Evolutionary conservation across 2,329 filamentous ascomycete species (phyloP), one percentile per base, ranked within the genome.

Genomic region (Stemphylium lycopersici): DNA sequence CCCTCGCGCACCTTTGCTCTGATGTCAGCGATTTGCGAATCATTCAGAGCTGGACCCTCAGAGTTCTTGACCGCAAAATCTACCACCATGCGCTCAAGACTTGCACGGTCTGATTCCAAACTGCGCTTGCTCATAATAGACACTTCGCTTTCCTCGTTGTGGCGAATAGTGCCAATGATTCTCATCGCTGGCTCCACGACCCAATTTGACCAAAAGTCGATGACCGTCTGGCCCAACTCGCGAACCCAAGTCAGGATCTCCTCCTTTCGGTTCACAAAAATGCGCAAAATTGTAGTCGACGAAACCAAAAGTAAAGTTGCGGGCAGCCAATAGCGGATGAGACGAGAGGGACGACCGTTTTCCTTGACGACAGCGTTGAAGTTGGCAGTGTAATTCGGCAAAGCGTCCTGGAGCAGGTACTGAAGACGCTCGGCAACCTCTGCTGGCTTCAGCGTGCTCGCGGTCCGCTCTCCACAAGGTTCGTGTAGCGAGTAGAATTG

Each of bases 131-230:
- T 97, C 90, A 99, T 95, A 62, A 99, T 90, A 39, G 93, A 95
- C 61, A 99, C 93, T 71, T 98, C 93, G 70, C 91, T 96, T 63
- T 87, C 89, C 66, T 90, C 87, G 68, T 98, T 91, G 73, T 98
- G 95, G 4, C 93, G 87, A 63, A 99, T 98, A 0, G 95, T 99
- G 43, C 89, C 87, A 53, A 99, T 85, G 15, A 99, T 83, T 71
- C 91, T 93, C 65, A 86, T 86, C 0, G 87, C 82, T 0, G 95
- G 95, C 61, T 96, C 89, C 10, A 99, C 80, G 3, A 99, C 89
- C 95, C 95, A 99, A 73, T 99, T 99, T 56, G 87, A 82, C 90
- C 93, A 97, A 72, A 99, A 99, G 74, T 96, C 93, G 48, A 90
- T 83, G 1, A 87, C 79, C 0, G 95, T 99, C 1, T 80, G 79